These are phyloP conservation scores for Chaetomium olivaceum DNA, from an alignment of 2,329 filamentous ascomycete genomes.

Conservation along the genomic window DNA sequence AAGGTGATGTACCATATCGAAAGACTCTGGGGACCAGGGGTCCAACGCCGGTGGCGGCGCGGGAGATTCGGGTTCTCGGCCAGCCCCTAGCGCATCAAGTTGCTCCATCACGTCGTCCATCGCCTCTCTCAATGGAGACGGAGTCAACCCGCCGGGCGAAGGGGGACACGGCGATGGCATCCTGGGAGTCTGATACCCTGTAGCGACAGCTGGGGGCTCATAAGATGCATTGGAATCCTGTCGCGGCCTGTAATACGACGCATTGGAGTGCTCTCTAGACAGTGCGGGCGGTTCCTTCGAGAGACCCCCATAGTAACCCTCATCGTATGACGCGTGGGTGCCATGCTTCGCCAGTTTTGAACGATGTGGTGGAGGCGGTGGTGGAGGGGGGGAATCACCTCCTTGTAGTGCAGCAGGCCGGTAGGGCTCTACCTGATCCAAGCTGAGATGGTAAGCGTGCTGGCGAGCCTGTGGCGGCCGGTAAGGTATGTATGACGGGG, in stretches of 20 bases:
- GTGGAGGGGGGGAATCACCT: constrained; percentile 69
- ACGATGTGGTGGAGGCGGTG: constrained; percentile 80
- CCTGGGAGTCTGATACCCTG: constrained; percentile 56
- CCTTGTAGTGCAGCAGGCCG: constrained; percentile 12
- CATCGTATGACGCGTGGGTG: constrained; percentile 39
- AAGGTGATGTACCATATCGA: constrained; percentile 57
- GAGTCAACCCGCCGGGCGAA: constrained; percentile 74
- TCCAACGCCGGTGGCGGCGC: constrained; percentile 55
- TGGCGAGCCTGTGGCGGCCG: constrained; percentile 31
- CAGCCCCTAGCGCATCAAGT: constrained; percentile 76
- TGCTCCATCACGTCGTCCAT: constrained; percentile 99
- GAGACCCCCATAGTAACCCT: constrained; percentile 25
- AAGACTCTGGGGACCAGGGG: constrained; percentile 90
- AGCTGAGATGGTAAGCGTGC: constrained; percentile 27
- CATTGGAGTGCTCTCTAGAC: constrained; percentile 37
- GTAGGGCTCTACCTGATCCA: constrained; percentile 21
- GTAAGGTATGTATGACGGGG: constrained; percentile 33
- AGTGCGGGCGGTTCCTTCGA: constrained; percentile 21
- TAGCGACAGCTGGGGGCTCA: constrained; percentile 38
- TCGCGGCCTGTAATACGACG: constrained; percentile 34
- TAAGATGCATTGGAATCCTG: constrained; percentile 39
- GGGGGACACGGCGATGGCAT: constrained; percentile 65
- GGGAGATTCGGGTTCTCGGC: constrained; percentile 54
- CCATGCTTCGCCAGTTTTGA: constrained; percentile 33
- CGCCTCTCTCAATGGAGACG: constrained; percentile 86